phyloP scores from a whole-genome alignment of 1,139 yeast species.

The Suhomyces yuchorum region DNA sequence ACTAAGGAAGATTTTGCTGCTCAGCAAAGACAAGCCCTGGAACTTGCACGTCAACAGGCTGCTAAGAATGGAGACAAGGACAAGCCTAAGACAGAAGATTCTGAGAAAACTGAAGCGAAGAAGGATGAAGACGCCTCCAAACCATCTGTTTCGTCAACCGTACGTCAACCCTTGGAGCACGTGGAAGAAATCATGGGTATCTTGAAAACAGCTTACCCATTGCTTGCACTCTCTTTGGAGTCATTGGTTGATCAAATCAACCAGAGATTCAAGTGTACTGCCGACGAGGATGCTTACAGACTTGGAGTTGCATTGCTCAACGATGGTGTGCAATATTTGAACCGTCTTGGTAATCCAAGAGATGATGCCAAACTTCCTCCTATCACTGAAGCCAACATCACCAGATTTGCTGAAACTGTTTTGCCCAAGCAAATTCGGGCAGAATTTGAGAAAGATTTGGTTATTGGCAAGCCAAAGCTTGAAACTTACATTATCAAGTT shows the following conservation, averaged over 20 bases:
- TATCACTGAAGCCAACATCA: conserved; percentile 86
- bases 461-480: conserved; percentile 82
- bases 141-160: conserved; percentile 18
- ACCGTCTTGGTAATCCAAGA: conserved; percentile 81
- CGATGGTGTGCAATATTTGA: conserved; percentile 88
- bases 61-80: conserved; percentile 5
- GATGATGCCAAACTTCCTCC: conserved; percentile 89
- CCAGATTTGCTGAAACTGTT: conserved; percentile 90
- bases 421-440: conserved; percentile 87
- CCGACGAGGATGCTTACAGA: conserved; percentile 96
- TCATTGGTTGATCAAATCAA: conserved; percentile 94
- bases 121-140: conserved; percentile 12
- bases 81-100: conserved; percentile 7
- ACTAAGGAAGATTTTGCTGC: conserved; percentile 93
- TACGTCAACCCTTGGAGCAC: conserved; percentile 87
- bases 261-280: conserved; percentile 90
- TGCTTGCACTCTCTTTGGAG: conserved; percentile 88
- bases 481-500: conserved; percentile 83
- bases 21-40: conserved; percentile 76
- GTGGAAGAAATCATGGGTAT: conserved; percentile 95
- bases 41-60: conserved; percentile 49
- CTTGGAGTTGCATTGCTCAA: conserved; percentile 87
- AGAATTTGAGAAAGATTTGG: conserved; percentile 91
- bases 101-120: conserved; percentile 11
- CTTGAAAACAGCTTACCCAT: conserved; percentile 92